These are phyloP conservation scores for Linderina pennispora DNA, from an alignment of 192 early-diverging fungal genomes.

Conservation along the genomic window DNA sequence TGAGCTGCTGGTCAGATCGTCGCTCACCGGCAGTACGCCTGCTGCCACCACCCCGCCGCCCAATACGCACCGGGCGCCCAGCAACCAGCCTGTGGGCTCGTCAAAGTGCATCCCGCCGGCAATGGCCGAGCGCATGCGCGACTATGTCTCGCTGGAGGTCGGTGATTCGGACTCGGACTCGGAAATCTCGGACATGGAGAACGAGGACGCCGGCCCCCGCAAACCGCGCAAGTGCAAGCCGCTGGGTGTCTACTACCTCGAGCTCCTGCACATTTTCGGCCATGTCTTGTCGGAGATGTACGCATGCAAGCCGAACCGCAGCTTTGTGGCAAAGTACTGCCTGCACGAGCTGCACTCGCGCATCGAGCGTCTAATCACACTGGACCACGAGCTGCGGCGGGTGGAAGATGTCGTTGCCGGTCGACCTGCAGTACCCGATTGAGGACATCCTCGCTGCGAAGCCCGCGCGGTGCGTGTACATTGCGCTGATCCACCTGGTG, in stretches of 20 bases:
- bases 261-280: constrained; percentile 37
- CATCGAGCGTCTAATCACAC: constrained; percentile 26
- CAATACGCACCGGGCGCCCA: too few relatives aligned
- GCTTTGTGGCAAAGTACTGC: constrained; percentile 21
- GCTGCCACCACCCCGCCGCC: neutral
- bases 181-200: constrained; percentile 10
- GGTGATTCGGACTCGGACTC: constrained; percentile 30
- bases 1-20: constrained; percentile 23
- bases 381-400: constrained; percentile 45
- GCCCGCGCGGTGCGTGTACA: constrained; percentile 36
- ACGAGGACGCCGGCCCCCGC: neutral
- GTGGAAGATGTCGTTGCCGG: constrained; percentile 39
- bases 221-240: constrained; percentile 7
- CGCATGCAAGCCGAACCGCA: constrained; percentile 39
- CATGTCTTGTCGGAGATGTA: constrained; percentile 45
- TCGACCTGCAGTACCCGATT: constrained; percentile 27
- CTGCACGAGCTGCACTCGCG: constrained; percentile 33
- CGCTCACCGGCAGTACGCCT: neutral
- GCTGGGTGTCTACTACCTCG: constrained; percentile 38
- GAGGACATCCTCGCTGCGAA: constrained; percentile 31
- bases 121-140: constrained; percentile 40
- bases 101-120: too few relatives aligned
- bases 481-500: constrained; percentile 39
- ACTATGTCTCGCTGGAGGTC: constrained; percentile 27
- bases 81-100: too few relatives aligned